Evolutionary conservation across 2,329 filamentous ascomycete species (phyloP), one percentile per base, ranked within the genome.

Genomic region (Trichoderma pleuroti): DNA sequence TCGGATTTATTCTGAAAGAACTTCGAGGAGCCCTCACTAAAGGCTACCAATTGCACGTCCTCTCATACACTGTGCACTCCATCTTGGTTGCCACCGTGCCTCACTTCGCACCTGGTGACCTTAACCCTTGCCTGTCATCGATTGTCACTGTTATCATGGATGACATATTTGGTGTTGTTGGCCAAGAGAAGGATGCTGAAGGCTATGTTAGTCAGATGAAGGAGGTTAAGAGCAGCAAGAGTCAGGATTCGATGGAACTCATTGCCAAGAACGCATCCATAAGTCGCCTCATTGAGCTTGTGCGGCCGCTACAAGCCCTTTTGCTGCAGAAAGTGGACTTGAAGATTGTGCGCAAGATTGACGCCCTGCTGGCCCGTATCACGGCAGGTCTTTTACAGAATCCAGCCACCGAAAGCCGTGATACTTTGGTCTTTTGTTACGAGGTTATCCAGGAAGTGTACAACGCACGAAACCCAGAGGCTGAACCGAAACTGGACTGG

Each of bases 171-270:
- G 97, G 97, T 34, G 89, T 90, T 7, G 92, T 92, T 39, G 96
- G 96, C 2, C 92, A 97, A 81, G 95, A 99, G 78, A 99, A 99
- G 81, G 96, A 99, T 76, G 95, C 95, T 0, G 94, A 98, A 76
- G 96, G 94, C 67, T 99, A 99, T 79, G 91, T 92, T 70, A 97
- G 90, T 78, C 92, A 95, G 80, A 98, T 97, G 91, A 97, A 97
- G 81, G 96, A 99, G 82, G 91, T 99, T 70, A 98, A 97, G 84
- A 96, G 93, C 80, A 98, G 93, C 84, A 99, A 98, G 84, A 98
- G 94, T 78, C 97, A 94, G 77, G 97, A 99, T 78, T 97, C 96
- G 0, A 97, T 98, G 91, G 95, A 98, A 80, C 85, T 98, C 18
- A 86, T 98, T 74, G 92, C 96, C 30, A 93, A 91, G 77, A 94